These are phyloP conservation scores for Yamadazyma triangularis DNA, from an alignment of 1,139 yeast genomes.

Conservation along the genomic window DNA sequence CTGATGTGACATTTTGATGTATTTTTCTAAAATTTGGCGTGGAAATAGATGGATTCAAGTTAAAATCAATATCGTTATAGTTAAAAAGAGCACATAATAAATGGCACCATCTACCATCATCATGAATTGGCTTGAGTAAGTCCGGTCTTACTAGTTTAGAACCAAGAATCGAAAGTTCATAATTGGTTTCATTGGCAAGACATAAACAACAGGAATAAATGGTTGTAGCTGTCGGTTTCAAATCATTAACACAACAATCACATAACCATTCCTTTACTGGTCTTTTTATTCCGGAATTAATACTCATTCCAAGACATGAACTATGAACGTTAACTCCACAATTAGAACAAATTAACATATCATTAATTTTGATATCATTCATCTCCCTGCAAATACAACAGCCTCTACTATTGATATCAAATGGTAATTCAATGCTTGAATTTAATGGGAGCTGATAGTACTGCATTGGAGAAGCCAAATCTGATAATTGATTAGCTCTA, in stretches of 20 bases:
- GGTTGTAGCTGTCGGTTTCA: slow-evolving; percentile 55
- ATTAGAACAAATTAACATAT: slow-evolving; percentile 51
- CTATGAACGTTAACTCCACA: slow-evolving; percentile 76
- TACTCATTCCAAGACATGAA: slow-evolving; percentile 58
- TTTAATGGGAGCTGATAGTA: background rate
- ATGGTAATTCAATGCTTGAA: background rate
- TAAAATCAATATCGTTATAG: slow-evolving; percentile 19
- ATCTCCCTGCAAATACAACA: slow-evolving; percentile 2
- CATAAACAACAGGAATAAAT: slow-evolving; percentile 68
- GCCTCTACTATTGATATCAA: background rate
- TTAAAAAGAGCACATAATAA: slow-evolving; percentile 65
- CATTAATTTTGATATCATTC: slow-evolving; percentile 9
- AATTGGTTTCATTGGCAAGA: slow-evolving; percentile 15
- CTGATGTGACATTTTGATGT: background rate
- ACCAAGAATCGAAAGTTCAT: background rate
- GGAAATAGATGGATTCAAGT: slow-evolving; percentile 5
- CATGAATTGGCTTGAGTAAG: slow-evolving; percentile 65
- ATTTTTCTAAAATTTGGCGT: background rate
- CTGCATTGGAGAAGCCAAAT: slow-evolving; percentile 7
- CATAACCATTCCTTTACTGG: slow-evolving; percentile 61
- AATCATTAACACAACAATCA: slow-evolving; percentile 73
- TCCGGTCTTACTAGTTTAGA: slow-evolving; percentile 43
- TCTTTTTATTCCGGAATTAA: slow-evolving; percentile 13
- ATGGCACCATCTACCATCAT: slow-evolving; percentile 76
- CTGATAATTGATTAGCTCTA: slow-evolving; percentile 14